Conservation (phyloP, 345 rosid genomes). For the Odontarrhena argentea region DNA sequence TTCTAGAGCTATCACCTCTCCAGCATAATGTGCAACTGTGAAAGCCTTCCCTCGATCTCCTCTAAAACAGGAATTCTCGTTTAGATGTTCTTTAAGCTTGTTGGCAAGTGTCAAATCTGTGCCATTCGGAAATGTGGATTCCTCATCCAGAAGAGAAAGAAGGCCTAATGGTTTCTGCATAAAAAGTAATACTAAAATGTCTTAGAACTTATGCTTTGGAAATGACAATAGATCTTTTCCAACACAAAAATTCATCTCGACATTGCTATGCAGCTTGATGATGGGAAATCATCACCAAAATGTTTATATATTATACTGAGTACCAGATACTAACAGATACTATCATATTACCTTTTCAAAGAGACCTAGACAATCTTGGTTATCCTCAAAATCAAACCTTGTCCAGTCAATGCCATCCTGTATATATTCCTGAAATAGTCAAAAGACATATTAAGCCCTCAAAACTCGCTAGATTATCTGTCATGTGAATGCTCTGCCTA, state of each 20-base stretch:
- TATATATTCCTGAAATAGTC: slow-evolving; percentile 70
- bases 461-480: background rate
- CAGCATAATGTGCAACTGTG: slow-evolving; percentile 86
- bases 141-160: slow-evolving; percentile 89
- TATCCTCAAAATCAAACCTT: slow-evolving; percentile 95
- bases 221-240: background rate
- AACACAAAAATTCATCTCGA: background rate
- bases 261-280: slow-evolving; percentile 19
- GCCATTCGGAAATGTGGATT: slow-evolving; percentile 95
- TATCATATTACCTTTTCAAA: slow-evolving; percentile 77
- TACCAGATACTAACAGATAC: background rate
- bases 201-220: slow-evolving; percentile 13
- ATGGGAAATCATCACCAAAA: slow-evolving; percentile 3
- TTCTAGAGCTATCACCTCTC: slow-evolving; percentile 63
- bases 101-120: slow-evolving; percentile 91
- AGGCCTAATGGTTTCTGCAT: slow-evolving; percentile 95
- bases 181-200: slow-evolving; percentile 8
- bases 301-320: slow-evolving; percentile 14
- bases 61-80: slow-evolving; percentile 67
- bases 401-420: slow-evolving; percentile 99
- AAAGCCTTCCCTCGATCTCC: slow-evolving; percentile 82
- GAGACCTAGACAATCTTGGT: slow-evolving; percentile 92
- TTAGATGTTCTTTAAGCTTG: slow-evolving; percentile 88
- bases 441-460: slow-evolving; percentile 13
- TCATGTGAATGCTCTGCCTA: background rate